Percentiles rank a stretch among this genome's conserved stretches.
Conservation (phyloP, 805 yeast species). For the Yamadazyma sp. region DNA sequence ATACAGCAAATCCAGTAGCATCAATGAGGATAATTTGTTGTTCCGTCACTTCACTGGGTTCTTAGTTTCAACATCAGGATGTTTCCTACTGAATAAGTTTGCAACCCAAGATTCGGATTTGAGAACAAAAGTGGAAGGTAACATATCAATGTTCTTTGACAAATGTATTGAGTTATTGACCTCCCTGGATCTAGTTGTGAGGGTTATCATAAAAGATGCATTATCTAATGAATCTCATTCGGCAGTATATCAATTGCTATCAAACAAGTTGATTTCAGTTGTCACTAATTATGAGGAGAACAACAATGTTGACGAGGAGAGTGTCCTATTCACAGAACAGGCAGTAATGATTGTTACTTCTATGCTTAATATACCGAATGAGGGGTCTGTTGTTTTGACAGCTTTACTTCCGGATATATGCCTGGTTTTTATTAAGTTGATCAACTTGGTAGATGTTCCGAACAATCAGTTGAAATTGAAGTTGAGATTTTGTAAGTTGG, state of each 20-base stretch:
- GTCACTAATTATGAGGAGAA: constrained; percentile 35
- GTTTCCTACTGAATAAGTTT: constrained; percentile 44
- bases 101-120: constrained; percentile 21
- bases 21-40: constrained; percentile 43
- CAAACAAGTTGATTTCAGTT: constrained; percentile 42
- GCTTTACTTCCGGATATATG: constrained; percentile 32
- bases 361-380: constrained; percentile 33
- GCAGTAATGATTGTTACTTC: constrained; percentile 45
- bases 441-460: constrained; percentile 27
- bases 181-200: constrained; percentile 49
- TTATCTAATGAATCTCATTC: constrained; percentile 66
- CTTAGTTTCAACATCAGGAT: constrained; percentile 68
- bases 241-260: constrained; percentile 48
- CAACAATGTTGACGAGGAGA: constrained; percentile 25
- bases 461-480: constrained; percentile 37
- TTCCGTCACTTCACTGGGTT: constrained; percentile 73
- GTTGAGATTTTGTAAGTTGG: constrained; percentile 44
- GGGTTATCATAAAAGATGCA: constrained; percentile 74
- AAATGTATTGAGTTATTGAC: constrained; percentile 51
- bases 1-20: constrained; percentile 20
- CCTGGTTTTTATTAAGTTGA: constrained; percentile 27
- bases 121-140: constrained; percentile 30
- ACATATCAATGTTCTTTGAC: constrained; percentile 49
- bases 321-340: constrained; percentile 48
- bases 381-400: constrained; percentile 36